Conservation (phyloP, 2,329 filamentous ascomycete species). For the Clonostachys sp. region DNA sequence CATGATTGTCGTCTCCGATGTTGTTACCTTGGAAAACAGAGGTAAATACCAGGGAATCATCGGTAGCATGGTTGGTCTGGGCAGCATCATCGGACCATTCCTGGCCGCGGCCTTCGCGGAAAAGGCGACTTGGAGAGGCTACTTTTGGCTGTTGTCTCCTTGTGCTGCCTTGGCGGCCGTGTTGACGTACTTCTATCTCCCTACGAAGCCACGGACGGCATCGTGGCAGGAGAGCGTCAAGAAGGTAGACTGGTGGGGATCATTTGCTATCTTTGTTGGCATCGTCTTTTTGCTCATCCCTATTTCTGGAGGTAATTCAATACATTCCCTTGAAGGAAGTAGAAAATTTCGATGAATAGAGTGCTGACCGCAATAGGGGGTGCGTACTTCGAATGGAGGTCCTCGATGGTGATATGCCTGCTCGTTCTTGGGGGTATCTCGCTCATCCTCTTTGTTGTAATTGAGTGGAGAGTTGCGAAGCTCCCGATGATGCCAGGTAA, state of each 20-base stretch:
- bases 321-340: neutral
- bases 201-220: conserved; percentile 43
- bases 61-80: conserved; percentile 30
- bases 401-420: conserved; percentile 65
- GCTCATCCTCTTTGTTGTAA: conserved; percentile 58
- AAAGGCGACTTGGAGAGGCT: conserved; percentile 30
- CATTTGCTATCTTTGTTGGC: conserved; percentile 46
- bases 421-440: conserved; percentile 62
- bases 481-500: conserved; percentile 67
- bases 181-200: conserved; percentile 40
- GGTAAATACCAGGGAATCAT: conserved; percentile 48
- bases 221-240: conserved; percentile 39
- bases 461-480: conserved; percentile 65
- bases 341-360: neutral
- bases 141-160: conserved; percentile 45
- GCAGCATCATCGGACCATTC: conserved; percentile 36
- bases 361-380: conserved; percentile 8
- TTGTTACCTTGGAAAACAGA: conserved; percentile 53
- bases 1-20: conserved; percentile 59
- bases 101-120: conserved; percentile 31
- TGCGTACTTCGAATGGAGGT: conserved; percentile 48
- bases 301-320: conserved; percentile 45
- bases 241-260: conserved; percentile 56
- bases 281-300: conserved; percentile 60
- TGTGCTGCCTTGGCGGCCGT: conserved; percentile 37